A percentile compares a stretch with the other conserved stretches of the same genome.
Evolutionary conservation across 345 rosid genomes (phyloP).

Genomic region (Euclidium syriacum): DNA sequence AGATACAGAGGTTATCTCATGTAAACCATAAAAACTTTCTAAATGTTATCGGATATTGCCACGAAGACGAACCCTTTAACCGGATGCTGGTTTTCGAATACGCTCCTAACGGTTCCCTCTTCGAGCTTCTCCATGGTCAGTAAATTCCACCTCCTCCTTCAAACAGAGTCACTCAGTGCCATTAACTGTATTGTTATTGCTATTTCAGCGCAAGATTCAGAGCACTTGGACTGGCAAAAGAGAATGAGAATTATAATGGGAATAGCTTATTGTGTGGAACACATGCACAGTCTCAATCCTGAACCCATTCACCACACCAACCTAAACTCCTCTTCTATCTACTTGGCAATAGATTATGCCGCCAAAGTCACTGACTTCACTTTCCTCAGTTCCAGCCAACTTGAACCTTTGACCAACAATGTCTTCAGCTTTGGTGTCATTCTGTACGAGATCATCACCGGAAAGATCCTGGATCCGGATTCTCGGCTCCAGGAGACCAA

Average conservation of each 20-base stretch:
- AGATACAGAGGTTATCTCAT: slow-evolving; percentile 77
- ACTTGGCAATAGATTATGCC: slow-evolving; percentile 83
- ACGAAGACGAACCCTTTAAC: slow-evolving; percentile 79
- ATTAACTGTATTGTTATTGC: slow-evolving; percentile 9
- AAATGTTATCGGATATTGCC: slow-evolving; percentile 83
- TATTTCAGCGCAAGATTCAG: slow-evolving; percentile 66
- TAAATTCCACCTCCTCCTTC: neutral
- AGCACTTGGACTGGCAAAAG: slow-evolving; percentile 82
- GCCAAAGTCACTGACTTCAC: slow-evolving; percentile 85
- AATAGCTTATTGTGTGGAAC: slow-evolving; percentile 80
- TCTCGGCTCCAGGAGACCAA: slow-evolving; percentile 34
- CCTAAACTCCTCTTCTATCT: slow-evolving; percentile 60
- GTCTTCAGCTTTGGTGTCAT: slow-evolving; percentile 60
- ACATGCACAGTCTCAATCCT: slow-evolving; percentile 73
- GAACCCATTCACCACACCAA: slow-evolving; percentile 48
- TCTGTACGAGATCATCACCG: slow-evolving; percentile 74
- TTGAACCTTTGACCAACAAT: slow-evolving; percentile 37
- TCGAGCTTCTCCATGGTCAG: slow-evolving; percentile 86
- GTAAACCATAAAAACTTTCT: slow-evolving; percentile 91
- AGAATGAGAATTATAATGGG: slow-evolving; percentile 84
- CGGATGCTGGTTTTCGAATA: slow-evolving; percentile 96
- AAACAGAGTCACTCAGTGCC: neutral
- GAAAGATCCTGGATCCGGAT: slow-evolving; percentile 51
- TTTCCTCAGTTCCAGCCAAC: slow-evolving; percentile 39
- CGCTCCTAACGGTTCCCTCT: slow-evolving; percentile 91